phyloP scores from a whole-genome alignment of 2,329 filamentous ascomycete species.

The Aphanocladium album region DNA sequence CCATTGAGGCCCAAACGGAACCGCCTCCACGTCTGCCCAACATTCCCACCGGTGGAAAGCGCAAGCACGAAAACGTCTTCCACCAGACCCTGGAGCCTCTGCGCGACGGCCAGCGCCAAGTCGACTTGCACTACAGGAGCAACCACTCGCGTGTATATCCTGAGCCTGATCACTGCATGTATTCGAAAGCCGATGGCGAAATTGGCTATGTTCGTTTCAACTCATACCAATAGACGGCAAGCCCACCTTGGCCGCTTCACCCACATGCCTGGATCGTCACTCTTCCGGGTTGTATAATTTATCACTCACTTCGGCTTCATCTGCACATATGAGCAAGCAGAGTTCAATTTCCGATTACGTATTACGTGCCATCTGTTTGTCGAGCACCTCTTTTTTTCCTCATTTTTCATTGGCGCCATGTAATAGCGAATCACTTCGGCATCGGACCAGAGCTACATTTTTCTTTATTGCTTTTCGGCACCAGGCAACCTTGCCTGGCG shows the following conservation, averaged over 20 bases:
- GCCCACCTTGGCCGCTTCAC: neutral
- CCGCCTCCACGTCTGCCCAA: constrained; percentile 22
- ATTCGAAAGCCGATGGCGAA: constrained; percentile 31
- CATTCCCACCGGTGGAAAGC: constrained; percentile 29
- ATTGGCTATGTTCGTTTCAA: constrained; percentile 11
- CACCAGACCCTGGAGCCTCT: constrained; percentile 26
- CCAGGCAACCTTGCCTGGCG: neutral
- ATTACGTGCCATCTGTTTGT: neutral
- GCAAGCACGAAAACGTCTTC: constrained; percentile 33
- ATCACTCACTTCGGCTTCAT: neutral
- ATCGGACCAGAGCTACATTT: neutral
- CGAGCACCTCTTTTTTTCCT: neutral
- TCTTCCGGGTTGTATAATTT: neutral
- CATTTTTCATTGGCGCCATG: neutral
- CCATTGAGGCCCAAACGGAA: constrained; percentile 31
- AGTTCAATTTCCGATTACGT: neutral
- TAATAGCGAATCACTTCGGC: neutral
- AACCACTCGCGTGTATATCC: constrained; percentile 21
- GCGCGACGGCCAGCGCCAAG: constrained; percentile 34
- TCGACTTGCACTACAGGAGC: constrained; percentile 27
- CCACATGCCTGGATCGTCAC: neutral
- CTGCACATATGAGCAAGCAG: neutral
- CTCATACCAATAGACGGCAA: neutral
- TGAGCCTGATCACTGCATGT: constrained; percentile 28
- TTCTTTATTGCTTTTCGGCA: neutral